Evolutionary conservation across 1,284 basidiomycete genomes (phyloP), one percentile per base, ranked within the genome.

Genomic region (Rhodotorula sp.): DNA sequence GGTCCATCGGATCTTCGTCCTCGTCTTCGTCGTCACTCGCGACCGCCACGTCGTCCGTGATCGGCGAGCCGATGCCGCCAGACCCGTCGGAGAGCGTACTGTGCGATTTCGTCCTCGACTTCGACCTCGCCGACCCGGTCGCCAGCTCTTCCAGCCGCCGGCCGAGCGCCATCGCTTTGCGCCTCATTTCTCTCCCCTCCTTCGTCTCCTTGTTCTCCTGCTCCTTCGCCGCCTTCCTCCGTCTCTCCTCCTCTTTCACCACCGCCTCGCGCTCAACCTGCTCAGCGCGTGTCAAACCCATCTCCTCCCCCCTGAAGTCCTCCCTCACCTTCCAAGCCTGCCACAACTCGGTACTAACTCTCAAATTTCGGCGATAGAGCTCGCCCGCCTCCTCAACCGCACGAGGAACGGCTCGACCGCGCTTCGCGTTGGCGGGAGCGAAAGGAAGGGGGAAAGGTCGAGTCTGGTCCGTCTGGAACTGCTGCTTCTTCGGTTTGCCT

Each of bases 381-480:
- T 86, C 87, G 79, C 95, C 91, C 1, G 96, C 96, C 80, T 99
- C 96, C 61, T 94, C 92, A 72, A 99, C 94, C 18, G 93, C 92
- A 78, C 89, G 92, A 1, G 96, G 96, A 2, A 98, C 92, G 16
- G 92, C 31, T 75, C 81, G 40, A 77, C 69, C 64, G 31, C 62
- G 55, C 22, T 62, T 80, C 64, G 71, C 69, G 66, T 79, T 79
- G 16, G 80, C 75, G 4, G 75, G 79, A 20, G 92, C 91, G 79
- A 96, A 99, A 0, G 96, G 96, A 79, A 99, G 94, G 66, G 99
- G 83, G 79, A 99, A 99, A 2, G 96, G 96, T 13, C 92, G 85
- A 46, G 83, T 88, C 78, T 96, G 96, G 79, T 99, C 96, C 0
- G 96, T 99, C 80, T 99, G 96, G 80, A 94, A 99, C 79, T 97